phyloP scores from a whole-genome alignment of 1,284 basidiomycete genomes.

The Trametes sp. region DNA sequence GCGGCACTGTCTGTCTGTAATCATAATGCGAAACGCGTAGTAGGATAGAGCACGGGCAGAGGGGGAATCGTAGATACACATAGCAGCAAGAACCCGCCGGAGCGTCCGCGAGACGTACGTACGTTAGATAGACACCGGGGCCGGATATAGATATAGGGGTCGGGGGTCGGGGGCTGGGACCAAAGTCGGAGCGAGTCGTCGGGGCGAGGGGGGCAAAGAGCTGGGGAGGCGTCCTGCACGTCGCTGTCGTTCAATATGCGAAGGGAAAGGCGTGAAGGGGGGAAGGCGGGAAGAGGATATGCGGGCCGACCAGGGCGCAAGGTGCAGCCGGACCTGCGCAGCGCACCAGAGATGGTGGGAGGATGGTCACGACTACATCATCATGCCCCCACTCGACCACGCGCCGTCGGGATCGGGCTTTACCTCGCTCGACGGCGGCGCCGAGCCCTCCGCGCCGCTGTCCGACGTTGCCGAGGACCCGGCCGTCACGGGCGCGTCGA shows the following conservation, averaged over 20 bases:
- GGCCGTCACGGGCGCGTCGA: conserved; percentile 23
- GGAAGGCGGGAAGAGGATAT: not conserved
- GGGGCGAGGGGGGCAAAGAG: not conserved
- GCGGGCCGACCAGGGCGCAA: conserved; percentile 6
- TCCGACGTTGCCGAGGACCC: conserved; percentile 23
- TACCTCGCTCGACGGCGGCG: conserved; percentile 28
- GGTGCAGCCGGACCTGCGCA: not conserved
- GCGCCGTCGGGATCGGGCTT: conserved; percentile 38
- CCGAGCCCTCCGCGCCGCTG: conserved; percentile 29
- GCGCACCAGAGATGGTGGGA: not conserved
- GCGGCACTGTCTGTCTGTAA: not conserved
- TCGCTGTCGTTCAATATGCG: not conserved
- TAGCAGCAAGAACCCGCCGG: conserved; percentile 27
- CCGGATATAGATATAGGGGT: conserved; percentile 30
- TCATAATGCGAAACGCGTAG: conserved; percentile 10
- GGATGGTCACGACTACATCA: conserved; percentile 29
- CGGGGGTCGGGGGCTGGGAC: conserved; percentile 1
- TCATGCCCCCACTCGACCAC: conserved; percentile 32
- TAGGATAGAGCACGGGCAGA: conserved; percentile 13
- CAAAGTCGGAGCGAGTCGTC: not conserved
- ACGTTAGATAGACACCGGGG: conserved; percentile 21
- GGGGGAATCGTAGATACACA: conserved; percentile 24
- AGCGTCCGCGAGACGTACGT: conserved; percentile 28
- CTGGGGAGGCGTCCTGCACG: not conserved
- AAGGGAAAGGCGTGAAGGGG: not conserved